These are phyloP conservation scores for Syncephalis fuscata DNA, from an alignment of 371 early-diverging fungal species.

Conservation along the genomic window DNA sequence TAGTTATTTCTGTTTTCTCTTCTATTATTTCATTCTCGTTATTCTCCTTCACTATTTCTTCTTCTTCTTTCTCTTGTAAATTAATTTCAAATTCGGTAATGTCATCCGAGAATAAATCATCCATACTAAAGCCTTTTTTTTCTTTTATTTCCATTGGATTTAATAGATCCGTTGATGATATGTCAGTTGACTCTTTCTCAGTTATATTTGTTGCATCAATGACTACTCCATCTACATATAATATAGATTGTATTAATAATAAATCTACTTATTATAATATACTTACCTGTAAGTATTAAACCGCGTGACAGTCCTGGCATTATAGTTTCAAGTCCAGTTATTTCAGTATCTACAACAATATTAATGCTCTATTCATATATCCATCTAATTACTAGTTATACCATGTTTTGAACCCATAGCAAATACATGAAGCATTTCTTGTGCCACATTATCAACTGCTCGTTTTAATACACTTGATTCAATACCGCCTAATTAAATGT, in stretches of 20 bases:
- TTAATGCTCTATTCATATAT: no score
- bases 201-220: no score
- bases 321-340: slow-evolving; percentile 19
- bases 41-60: not conserved
- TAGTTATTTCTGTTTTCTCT: no score
- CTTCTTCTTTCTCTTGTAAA: not conserved
- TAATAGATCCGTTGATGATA: not conserved
- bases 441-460: slow-evolving; percentile 5
- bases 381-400: slow-evolving; percentile 12
- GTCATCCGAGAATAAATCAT: not conserved
- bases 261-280: no score
- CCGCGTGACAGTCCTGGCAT: slow-evolving; percentile 56
- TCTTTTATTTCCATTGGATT: not conserved
- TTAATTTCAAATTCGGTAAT: not conserved
- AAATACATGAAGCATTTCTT: slow-evolving; percentile 16
- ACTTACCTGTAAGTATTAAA: slow-evolving; percentile 20
- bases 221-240: no score
- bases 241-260: no score
- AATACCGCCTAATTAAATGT: slow-evolving; percentile 5
- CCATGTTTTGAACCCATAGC: slow-evolving; percentile 25
- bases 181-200: no score
- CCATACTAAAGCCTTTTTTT: not conserved
- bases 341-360: slow-evolving; percentile 8
- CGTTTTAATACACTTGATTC: slow-evolving; percentile 13
- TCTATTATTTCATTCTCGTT: not conserved